Evolutionary conservation across 169 alveolate species (phyloP).

Genomic region (Cryptosporidium viatorum): DNA sequence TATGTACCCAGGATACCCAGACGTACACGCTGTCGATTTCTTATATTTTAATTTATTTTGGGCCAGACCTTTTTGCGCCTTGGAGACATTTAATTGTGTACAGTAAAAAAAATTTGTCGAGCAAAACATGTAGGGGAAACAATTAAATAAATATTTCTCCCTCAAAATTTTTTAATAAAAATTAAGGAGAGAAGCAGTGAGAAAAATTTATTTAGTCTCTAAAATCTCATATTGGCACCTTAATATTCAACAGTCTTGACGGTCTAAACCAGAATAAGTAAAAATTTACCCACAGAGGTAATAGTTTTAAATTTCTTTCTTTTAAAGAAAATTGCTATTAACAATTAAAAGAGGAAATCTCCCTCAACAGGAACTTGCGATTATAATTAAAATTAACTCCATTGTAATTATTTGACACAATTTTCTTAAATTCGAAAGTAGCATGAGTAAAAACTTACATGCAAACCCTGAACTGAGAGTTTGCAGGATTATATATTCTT

Average conservation of each 20-base stretch:
- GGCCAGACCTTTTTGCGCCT: slow-evolving; percentile 66
- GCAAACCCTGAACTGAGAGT: not conserved
- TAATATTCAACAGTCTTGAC: not conserved
- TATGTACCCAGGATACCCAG: slow-evolving; percentile 71
- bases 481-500: too few relatives aligned
- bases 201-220: not conserved
- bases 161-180: not conserved
- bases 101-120: slow-evolving; percentile 32
- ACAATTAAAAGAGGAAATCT: too few relatives aligned
- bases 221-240: not conserved
- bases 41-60: not conserved
- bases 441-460: not conserved
- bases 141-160: not conserved
- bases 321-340: not conserved
- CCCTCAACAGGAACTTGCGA: not conserved
- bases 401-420: not conserved
- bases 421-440: not conserved
- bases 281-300: not conserved
- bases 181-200: not conserved
- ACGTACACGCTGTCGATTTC: slow-evolving; percentile 77
- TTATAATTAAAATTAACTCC: too few relatives aligned
- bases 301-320: too few relatives aligned
- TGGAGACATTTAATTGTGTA: slow-evolving; percentile 53
- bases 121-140: slow-evolving; percentile 1
- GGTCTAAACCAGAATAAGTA: not conserved